Evolutionary conservation across 1,284 basidiomycete genomes (phyloP).

Genomic region (Fomitopsis pinicola): DNA sequence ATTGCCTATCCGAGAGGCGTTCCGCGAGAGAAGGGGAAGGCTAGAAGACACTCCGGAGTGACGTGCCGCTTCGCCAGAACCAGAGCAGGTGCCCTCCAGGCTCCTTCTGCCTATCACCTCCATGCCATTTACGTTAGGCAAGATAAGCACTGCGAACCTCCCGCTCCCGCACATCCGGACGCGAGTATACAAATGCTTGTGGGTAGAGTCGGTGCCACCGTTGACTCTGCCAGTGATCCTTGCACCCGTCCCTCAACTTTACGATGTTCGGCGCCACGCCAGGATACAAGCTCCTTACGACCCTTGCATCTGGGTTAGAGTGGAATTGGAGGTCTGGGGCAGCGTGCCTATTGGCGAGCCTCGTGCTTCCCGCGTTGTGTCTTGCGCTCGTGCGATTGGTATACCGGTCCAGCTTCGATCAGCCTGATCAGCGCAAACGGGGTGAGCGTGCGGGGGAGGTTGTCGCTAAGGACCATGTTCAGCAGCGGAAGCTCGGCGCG

Average conservation of each 20-base stretch:
- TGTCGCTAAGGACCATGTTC: background rate
- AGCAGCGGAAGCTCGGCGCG: background rate
- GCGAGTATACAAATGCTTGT: background rate
- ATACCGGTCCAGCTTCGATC: background rate
- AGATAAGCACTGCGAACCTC: background rate
- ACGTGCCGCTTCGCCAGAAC: background rate
- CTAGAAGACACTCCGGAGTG: background rate
- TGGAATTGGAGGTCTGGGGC: background rate
- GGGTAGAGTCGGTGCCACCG: background rate
- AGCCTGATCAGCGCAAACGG: background rate
- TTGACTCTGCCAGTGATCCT: background rate
- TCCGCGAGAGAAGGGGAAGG: background rate
- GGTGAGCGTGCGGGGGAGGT: background rate
- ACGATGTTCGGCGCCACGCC: background rate
- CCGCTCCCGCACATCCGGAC: background rate
- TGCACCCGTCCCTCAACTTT: background rate
- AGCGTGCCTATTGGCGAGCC: background rate
- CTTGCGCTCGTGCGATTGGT: background rate
- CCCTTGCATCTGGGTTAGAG: background rate
- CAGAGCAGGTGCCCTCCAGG: background rate
- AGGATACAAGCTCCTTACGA: too few species aligned
- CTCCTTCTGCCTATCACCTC: background rate
- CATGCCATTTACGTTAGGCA: background rate
- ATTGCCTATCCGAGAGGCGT: background rate
- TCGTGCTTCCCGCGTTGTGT: background rate